Base-by-base conservation (phyloP, 352 stramenopile species). In the Pythium vanterpoolii region DNA sequence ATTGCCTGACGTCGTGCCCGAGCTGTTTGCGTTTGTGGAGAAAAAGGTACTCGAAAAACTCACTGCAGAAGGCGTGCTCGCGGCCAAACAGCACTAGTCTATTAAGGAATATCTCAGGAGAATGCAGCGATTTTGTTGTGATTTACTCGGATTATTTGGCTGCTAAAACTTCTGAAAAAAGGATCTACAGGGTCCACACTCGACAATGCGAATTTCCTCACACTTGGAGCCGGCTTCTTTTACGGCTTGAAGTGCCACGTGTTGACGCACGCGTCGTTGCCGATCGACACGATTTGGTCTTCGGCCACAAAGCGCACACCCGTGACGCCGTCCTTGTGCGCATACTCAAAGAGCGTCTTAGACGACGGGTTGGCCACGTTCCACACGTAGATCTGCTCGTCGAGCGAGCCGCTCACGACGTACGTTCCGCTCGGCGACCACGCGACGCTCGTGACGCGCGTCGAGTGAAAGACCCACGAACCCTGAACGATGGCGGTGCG, bases 301-400 rank as follows among this genome's bases (percentile, higher is more conserved):
- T 93, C 84, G 8, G 76, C 76, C 18, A 79, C 63, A 60, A 93
- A 93, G 51, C 77, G 73, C 57, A 90, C 82, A 40, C 74, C 74
- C 1, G 77, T 93, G 45, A 89, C 81, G 40, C 84, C 84, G 43
- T 93, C 84, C 63, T 91, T 89, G 79, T 93, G 84, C 46, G 84
- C 68, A 66, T 90, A 90, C 14, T 91, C 79, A 50, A 92, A 89
- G 14, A 64, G 69, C 49, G 72, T 74, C 66, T 89, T 90, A 23
- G 75, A 77, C 68, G 67, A 73, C 18, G 80, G 79, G 49, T 68
- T 90, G 59, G 85, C 78, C 8, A 98, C 71, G 67, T 87, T 96
- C 96, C 96, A 99, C 19, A 99, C 81, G 74, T 97, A 98, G 59
- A 99, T 95, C 53, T 90, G 92, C 62, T 98, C 96, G 69, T 99